A percentile compares a stretch with the other conserved stretches of the same genome.
phyloP scores from a whole-genome alignment of 306 rosid genomes.

The Morella rubra region DNA sequence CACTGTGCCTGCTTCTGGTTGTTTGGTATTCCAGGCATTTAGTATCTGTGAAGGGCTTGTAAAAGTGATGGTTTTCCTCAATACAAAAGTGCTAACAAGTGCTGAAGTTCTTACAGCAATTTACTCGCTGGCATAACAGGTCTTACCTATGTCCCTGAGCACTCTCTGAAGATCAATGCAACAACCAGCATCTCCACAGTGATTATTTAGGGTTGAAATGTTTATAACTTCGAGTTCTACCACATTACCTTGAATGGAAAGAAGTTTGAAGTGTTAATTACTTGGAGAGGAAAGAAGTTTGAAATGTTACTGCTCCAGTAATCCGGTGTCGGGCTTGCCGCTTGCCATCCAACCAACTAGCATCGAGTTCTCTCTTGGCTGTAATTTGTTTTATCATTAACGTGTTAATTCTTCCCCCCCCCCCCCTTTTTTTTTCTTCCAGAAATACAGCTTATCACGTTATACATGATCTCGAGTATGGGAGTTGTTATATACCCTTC shows the following conservation, averaged over 20 bases:
- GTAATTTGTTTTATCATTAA: constrained; percentile 30
- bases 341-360: constrained; percentile 28
- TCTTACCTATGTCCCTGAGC: constrained; percentile 69
- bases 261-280: constrained; percentile 15
- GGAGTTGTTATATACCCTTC: constrained; percentile 38
- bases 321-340: constrained; percentile 20
- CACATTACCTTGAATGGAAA: constrained; percentile 22
- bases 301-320: constrained; percentile 10
- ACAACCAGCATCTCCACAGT: constrained; percentile 71
- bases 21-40: neutral
- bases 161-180: constrained; percentile 69
- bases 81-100: constrained; percentile 20
- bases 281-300: constrained; percentile 21
- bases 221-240: constrained; percentile 23
- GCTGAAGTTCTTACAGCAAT: constrained; percentile 20
- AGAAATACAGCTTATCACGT: constrained; percentile 23
- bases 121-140: constrained; percentile 53
- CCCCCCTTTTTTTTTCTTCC: too few species aligned
- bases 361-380: constrained; percentile 25
- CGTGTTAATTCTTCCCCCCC: constrained; percentile 24
- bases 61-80: constrained; percentile 2
- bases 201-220: constrained; percentile 35
- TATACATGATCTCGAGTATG: constrained; percentile 33
- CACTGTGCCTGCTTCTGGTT: neutral
- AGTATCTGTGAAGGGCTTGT: neutral